Percentiles rank a stretch among this genome's conserved stretches.
These are phyloP conservation scores for Plasmodium vivax DNA, from an alignment of 169 alveolate species.

Conservation along the genomic window DNA sequence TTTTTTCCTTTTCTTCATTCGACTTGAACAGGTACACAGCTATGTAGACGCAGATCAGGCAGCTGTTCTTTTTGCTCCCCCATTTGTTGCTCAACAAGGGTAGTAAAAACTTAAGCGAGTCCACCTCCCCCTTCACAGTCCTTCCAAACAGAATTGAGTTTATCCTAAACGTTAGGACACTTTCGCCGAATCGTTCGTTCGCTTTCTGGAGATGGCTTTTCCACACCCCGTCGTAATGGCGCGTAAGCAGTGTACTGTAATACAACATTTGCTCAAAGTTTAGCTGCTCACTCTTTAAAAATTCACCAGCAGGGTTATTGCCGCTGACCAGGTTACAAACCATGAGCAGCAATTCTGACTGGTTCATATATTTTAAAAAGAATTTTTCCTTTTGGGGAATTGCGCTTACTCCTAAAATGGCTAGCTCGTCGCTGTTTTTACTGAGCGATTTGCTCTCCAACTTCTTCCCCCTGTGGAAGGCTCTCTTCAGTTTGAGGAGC, in stretches of 20 bases:
- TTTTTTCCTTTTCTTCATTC: constrained; percentile 22
- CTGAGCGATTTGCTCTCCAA: neutral
- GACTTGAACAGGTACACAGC: constrained; percentile 15
- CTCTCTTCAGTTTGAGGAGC: neutral
- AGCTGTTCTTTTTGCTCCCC: neutral
- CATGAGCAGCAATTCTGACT: neutral
- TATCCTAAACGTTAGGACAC: constrained; percentile 15
- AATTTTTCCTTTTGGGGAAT: constrained; percentile 6
- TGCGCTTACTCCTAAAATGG: neutral
- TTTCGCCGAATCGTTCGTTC: constrained; percentile 1
- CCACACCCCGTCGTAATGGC: constrained; percentile 1
- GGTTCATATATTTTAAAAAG: constrained; percentile 6
- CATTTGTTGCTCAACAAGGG: neutral
- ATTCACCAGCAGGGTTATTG: neutral
- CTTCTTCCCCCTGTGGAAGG: neutral
- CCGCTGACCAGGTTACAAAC: neutral
- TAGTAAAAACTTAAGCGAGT: neutral
- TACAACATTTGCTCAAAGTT: constrained; percentile 45
- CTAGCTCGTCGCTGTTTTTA: neutral
- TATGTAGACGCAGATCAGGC: constrained; percentile 54
- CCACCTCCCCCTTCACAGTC: neutral
- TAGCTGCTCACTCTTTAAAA: neutral
- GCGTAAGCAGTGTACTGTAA: constrained; percentile 2
- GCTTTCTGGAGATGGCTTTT: constrained; percentile 4
- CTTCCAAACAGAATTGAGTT: constrained; percentile 1